Percentiles rank a stretch among this genome's conserved stretches.
Conservation (phyloP, 306 rosid genomes). For the Lablab purpureus region DNA sequence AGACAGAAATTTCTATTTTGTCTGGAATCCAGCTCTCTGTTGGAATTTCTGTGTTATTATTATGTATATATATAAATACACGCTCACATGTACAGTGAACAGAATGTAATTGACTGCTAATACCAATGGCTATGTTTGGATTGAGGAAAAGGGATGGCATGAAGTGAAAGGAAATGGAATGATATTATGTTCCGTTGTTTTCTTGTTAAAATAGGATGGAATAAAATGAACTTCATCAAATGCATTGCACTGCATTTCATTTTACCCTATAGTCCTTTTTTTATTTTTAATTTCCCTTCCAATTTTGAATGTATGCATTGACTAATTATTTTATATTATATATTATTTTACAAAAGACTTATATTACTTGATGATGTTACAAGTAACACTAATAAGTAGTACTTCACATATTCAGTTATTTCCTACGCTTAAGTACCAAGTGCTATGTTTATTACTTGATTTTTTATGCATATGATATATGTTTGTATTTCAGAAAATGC, state of each 20-base stretch:
- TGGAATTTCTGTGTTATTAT: background rate
- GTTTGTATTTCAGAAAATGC: background rate
- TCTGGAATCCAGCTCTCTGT: background rate
- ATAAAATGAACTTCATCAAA: background rate
- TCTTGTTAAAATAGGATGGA: constrained; percentile 8
- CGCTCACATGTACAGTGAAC: background rate
- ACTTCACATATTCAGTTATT: background rate
- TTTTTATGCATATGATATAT: constrained; percentile 2
- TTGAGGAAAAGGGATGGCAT: background rate
- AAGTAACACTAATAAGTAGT: background rate
- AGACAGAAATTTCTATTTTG: background rate
- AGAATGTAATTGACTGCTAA: background rate
- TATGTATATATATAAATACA: too few species aligned
- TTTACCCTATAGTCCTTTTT: background rate
- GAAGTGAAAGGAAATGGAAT: background rate
- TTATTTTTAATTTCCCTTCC: background rate
- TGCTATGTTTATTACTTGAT: background rate
- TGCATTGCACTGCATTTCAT: background rate
- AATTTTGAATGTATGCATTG: background rate
- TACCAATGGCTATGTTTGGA: background rate
- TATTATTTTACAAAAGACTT: background rate
- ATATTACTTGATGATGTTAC: background rate
- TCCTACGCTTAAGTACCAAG: background rate
- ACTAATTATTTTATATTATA: background rate
- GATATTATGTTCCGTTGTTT: background rate